These are phyloP conservation scores for Parietaria judaica DNA, from an alignment of 306 rosid species.

Conservation along the genomic window DNA sequence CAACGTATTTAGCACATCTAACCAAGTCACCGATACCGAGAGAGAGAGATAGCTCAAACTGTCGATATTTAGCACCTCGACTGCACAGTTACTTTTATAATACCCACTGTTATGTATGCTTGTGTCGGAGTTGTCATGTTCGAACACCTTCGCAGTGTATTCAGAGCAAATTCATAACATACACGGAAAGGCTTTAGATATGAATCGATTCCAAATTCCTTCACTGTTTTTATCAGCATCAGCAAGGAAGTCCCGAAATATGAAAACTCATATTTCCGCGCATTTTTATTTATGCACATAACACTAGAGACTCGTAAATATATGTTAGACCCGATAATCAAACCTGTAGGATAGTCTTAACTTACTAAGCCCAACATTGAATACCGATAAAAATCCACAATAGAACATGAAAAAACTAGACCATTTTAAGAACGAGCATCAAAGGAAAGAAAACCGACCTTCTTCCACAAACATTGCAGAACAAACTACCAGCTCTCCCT, in stretches of 20 bases:
- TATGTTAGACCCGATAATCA: slow-evolving; percentile 5
- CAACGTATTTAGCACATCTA: too few species aligned
- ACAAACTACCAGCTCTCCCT: slow-evolving; percentile 87
- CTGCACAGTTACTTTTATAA: too few species aligned
- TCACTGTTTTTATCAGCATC: too few species aligned
- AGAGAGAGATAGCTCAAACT: too few species aligned
- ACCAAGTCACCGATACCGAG: too few species aligned
- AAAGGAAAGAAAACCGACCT: slow-evolving; percentile 76
- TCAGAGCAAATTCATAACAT: neutral
- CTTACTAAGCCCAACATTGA: slow-evolving; percentile 28
- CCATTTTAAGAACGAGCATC: slow-evolving; percentile 36
- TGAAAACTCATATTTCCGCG: neutral
- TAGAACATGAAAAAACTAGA: slow-evolving; percentile 32
- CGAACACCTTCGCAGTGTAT: neutral
- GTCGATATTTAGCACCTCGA: too few species aligned
- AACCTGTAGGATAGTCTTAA: slow-evolving; percentile 25
- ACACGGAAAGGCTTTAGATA: neutral
- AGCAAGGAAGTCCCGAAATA: too few species aligned
- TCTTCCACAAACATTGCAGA: slow-evolving; percentile 87
- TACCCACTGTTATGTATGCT: too few species aligned
- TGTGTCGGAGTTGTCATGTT: neutral
- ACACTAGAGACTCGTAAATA: too few species aligned
- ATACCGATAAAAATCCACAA: slow-evolving; percentile 31
- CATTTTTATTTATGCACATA: too few species aligned
- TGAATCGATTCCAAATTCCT: neutral